Percentiles rank a stretch among this genome's conserved stretches.
Conservation (phyloP, 106 monocot genomes). For the Xerophyta viscosa region DNA sequence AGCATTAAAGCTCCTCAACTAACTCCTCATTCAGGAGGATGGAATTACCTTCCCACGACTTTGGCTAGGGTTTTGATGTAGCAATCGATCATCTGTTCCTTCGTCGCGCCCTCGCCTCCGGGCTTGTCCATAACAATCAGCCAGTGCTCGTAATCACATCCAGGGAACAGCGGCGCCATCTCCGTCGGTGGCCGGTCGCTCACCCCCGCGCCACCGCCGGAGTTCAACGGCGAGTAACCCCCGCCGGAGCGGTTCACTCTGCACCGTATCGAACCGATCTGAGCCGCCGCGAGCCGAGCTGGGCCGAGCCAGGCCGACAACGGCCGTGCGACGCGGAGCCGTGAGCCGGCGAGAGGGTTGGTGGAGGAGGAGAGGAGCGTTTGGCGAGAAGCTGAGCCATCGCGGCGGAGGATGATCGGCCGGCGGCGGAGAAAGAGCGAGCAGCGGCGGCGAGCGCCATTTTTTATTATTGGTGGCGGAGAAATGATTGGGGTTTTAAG, state of each 20-base stretch:
- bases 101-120: constrained; percentile 52
- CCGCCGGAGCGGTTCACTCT: constrained; percentile 18
- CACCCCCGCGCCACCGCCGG: constrained; percentile 22
- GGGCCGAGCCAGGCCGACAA: neutral
- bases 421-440: neutral
- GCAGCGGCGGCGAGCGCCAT: neutral
- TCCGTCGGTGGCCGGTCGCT: constrained; percentile 71
- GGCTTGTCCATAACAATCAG: constrained; percentile 82
- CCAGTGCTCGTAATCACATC: constrained; percentile 92
- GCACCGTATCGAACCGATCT: constrained; percentile 30
- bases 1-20: no score
- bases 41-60: constrained; percentile 54
- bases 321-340: neutral
- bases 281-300: neutral
- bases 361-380: no score
- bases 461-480: no score
- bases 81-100: constrained; percentile 82
- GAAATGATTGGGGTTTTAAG: no score
- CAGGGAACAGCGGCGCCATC: constrained; percentile 77
- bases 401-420: neutral
- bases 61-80: constrained; percentile 78
- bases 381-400: no score
- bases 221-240: constrained; percentile 43
- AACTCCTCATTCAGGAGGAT: no score
- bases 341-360: neutral